Percentiles rank a stretch among this genome's conserved stretches.
These are phyloP conservation scores for Alternaria panax DNA, from an alignment of 2,329 filamentous ascomycete species.

Conservation along the genomic window DNA sequence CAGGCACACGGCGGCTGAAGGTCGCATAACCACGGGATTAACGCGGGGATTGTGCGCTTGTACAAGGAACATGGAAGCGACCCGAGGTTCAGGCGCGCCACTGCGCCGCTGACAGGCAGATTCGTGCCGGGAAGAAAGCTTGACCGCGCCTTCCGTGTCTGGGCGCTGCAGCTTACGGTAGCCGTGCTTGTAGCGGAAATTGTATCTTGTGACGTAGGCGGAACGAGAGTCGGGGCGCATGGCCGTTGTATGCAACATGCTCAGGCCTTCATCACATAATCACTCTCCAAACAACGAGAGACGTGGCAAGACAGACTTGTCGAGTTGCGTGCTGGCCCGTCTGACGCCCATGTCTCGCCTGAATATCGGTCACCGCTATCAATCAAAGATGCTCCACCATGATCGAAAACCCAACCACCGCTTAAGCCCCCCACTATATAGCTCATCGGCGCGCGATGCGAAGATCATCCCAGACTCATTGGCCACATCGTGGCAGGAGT, in stretches of 20 bases:
- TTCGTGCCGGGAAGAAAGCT: constrained; percentile 4
- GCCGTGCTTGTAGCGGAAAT: background rate
- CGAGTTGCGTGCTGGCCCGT: background rate
- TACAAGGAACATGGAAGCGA: background rate
- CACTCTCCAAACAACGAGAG: background rate
- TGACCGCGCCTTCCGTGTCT: constrained; percentile 16
- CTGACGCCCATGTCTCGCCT: constrained; percentile 4
- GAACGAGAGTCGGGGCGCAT: background rate
- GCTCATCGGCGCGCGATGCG: background rate
- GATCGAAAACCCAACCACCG: background rate
- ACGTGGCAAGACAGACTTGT: background rate
- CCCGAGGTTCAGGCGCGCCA: background rate
- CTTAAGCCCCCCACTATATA: background rate
- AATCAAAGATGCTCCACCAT: background rate
- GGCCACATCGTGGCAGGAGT: constrained; percentile 8
- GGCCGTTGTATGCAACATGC: background rate
- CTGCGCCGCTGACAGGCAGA: constrained; percentile 4
- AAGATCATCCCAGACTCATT: constrained; percentile 3
- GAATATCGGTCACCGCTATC: constrained; percentile 5
- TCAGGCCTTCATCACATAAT: background rate
- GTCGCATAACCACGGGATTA: constrained; percentile 8
- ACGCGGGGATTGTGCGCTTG: constrained; percentile 12
- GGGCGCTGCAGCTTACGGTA: constrained; percentile 9
- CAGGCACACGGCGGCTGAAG: constrained; percentile 1
- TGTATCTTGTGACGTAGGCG: background rate